These are phyloP conservation scores for Pseudopyrenochaeta lycopersici DNA, from an alignment of 2,329 filamentous ascomycete genomes.

Conservation along the genomic window DNA sequence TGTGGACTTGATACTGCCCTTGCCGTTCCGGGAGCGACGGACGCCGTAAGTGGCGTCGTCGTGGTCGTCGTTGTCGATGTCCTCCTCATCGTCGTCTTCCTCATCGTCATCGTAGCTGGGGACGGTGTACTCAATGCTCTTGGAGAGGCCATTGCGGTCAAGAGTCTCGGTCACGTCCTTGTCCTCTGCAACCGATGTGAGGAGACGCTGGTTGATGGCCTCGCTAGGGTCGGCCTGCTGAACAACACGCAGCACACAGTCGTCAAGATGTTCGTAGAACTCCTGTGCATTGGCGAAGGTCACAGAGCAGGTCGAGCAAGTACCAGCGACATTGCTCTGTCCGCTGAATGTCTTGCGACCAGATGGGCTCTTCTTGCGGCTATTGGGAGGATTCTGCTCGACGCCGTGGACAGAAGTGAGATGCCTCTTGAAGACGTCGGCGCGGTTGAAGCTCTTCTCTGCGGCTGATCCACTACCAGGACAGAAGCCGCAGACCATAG, in stretches of 20 bases:
- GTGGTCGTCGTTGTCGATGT: constrained; percentile 61
- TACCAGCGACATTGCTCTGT: constrained; percentile 77
- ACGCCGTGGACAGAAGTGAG: constrained; percentile 90
- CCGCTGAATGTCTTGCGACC: constrained; percentile 73
- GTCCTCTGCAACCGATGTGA: constrained; percentile 52
- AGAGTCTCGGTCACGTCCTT: constrained; percentile 51
- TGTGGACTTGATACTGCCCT: constrained; percentile 60
- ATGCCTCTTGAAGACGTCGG: constrained; percentile 95
- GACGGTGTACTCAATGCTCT: constrained; percentile 56
- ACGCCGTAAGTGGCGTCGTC: constrained; percentile 65
- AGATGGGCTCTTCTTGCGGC: constrained; percentile 74
- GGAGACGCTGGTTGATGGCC: constrained; percentile 54
- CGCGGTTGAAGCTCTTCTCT: constrained; percentile 95
- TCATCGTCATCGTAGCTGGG: constrained; percentile 63
- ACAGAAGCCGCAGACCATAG: constrained; percentile 96
- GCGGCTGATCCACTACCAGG: constrained; percentile 86
- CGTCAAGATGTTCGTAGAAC: constrained; percentile 94
- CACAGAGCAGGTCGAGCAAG: constrained; percentile 89
- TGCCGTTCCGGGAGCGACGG: constrained; percentile 56
- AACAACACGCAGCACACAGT: constrained; percentile 71
- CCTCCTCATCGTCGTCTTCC: constrained; percentile 68
- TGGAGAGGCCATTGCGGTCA: constrained; percentile 50
- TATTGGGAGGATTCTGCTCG: constrained; percentile 91
- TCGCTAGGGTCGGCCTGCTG: constrained; percentile 54
- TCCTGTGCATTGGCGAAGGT: constrained; percentile 90